A percentile compares a stretch with the other conserved stretches of the same genome.
These are phyloP conservation scores for Penicillium oxalicum DNA, from an alignment of 2,329 filamentous ascomycete genomes.

Conservation along the genomic window DNA sequence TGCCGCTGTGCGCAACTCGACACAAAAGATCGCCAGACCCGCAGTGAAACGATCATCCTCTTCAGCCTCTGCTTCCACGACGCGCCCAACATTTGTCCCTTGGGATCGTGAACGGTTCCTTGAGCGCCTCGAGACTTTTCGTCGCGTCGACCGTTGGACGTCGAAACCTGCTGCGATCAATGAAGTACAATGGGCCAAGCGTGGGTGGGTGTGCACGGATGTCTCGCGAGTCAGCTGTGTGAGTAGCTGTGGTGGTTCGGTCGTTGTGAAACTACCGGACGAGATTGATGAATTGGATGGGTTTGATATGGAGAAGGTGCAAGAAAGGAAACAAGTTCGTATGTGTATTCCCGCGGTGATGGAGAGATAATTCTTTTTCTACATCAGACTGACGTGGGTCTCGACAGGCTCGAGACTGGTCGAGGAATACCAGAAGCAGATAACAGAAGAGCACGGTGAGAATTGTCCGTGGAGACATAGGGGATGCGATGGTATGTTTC, in stretches of 20 bases:
- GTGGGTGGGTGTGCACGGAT: slow-evolving; percentile 81
- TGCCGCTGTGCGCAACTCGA: slow-evolving; percentile 20
- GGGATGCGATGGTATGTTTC: slow-evolving; percentile 71
- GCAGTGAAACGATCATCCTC: slow-evolving; percentile 25
- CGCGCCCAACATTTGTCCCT: slow-evolving; percentile 69
- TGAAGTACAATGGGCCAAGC: slow-evolving; percentile 91
- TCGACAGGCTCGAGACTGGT: slow-evolving; percentile 58
- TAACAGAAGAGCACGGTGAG: slow-evolving; percentile 69
- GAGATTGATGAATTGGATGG: slow-evolving; percentile 54
- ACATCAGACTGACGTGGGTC: slow-evolving; percentile 13
- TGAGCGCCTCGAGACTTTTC: slow-evolving; percentile 75
- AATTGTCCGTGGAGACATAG: slow-evolving; percentile 80
- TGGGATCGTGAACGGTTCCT: slow-evolving; percentile 80
- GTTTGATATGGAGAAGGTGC: slow-evolving; percentile 38
- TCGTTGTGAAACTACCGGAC: slow-evolving; percentile 71
- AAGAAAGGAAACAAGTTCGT: slow-evolving; percentile 41
- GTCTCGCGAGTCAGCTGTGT: slow-evolving; percentile 77
- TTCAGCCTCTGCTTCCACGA: slow-evolving; percentile 28
- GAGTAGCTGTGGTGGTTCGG: slow-evolving; percentile 73
- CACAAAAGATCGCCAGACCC: slow-evolving; percentile 25
- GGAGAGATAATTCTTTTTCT: background rate
- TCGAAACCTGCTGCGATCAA: slow-evolving; percentile 79
- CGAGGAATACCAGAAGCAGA: slow-evolving; percentile 66
- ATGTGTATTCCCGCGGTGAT: slow-evolving; percentile 17
- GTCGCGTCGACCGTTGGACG: slow-evolving; percentile 88